Evolutionary conservation across 2,329 filamentous ascomycete genomes (phyloP), one percentile per base, ranked within the genome.

Genomic region (Anthostomella pinea): DNA sequence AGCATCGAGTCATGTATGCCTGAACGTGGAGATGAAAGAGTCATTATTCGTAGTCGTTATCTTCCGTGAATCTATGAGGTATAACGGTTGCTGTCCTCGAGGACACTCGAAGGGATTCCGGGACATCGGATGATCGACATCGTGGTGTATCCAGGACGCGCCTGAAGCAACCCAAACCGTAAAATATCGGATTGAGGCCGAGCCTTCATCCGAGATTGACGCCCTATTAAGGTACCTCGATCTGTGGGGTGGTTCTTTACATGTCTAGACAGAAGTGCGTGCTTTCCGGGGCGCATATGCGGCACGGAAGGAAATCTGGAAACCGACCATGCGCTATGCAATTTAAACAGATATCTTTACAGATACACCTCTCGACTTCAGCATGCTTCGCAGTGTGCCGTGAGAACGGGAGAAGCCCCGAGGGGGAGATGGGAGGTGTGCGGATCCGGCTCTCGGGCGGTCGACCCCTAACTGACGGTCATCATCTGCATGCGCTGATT

Each of bases 401-500:
- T 27, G 23, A 23, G 26, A 17, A 15, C 29, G 23, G 23, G 7
- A 15, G 18, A 16, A 34, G 29, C 28, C 38, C 6, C 14, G 26
- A 27, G 19, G 22, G 29, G 8, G 31, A 35, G 27, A 30, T 30
- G 10, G 17, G 23, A 35, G 22, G 20, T 35, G 24, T n/a, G 19
- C 26, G n/a, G 18, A n/a, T 19, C 24, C 26, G 19, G 6, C 13
- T 13, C 6, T 14, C 30, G 15, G 17, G 38, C n/a, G 22, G 19
- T 20, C 20, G 20, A 25, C 24, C 23, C 33, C 68, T 61, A 80
- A 52, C 65, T 73, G 43, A 82, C 78, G 26, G 75, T 81, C 79
- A 83, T 82, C 68, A 82, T 71, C 55, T 80, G 77, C 67, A 82
- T 70, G 38, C 77, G 70, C 48, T 69, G 70, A 36, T 64, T 65